These are phyloP conservation scores for Serendipita sp. DNA, from an alignment of 768 basidiomycete genomes.

Conservation along the genomic window DNA sequence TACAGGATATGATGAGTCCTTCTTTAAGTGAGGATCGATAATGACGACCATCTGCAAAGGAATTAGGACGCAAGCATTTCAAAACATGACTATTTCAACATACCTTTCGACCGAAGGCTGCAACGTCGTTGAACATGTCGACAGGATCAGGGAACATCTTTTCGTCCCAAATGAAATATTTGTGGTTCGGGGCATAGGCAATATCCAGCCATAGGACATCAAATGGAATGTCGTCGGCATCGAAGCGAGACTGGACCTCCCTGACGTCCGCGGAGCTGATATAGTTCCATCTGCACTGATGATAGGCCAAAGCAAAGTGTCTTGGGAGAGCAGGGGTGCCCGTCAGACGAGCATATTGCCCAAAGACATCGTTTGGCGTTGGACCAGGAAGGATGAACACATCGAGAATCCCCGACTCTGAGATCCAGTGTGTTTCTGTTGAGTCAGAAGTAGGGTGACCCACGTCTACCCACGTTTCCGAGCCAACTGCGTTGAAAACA, in stretches of 20 bases:
- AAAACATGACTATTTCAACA: constrained; percentile 10
- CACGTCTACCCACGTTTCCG: constrained; percentile 93
- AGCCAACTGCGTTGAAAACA: constrained; percentile 71
- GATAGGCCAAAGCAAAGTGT: constrained; percentile 83
- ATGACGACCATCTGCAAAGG: constrained; percentile 86
- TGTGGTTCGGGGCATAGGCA: constrained; percentile 84
- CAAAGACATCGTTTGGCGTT: constrained; percentile 63
- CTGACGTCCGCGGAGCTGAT: constrained; percentile 78
- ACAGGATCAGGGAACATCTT: constrained; percentile 89
- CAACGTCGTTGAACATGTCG: constrained; percentile 83
- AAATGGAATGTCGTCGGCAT: constrained; percentile 87
- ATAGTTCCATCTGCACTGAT: constrained; percentile 99
- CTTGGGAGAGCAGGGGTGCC: constrained; percentile 81
- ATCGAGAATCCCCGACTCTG: constrained; percentile 93
- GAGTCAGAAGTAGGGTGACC: constrained; percentile 49
- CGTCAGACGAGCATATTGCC: constrained; percentile 71
- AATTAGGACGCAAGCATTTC: constrained; percentile 9
- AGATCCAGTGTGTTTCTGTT: constrained; percentile 90
- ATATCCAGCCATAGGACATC: constrained; percentile 98
- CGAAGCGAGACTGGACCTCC: constrained; percentile 71
- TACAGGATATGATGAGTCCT: constrained; percentile 58
- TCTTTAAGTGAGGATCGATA: constrained; percentile 91
- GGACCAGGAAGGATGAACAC: constrained; percentile 89
- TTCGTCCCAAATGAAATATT: constrained; percentile 95
- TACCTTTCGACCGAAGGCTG: constrained; percentile 73